These are phyloP conservation scores for Rhodotorula taiwanensis DNA, from an alignment of 768 basidiomycete genomes.

Conservation along the genomic window DNA sequence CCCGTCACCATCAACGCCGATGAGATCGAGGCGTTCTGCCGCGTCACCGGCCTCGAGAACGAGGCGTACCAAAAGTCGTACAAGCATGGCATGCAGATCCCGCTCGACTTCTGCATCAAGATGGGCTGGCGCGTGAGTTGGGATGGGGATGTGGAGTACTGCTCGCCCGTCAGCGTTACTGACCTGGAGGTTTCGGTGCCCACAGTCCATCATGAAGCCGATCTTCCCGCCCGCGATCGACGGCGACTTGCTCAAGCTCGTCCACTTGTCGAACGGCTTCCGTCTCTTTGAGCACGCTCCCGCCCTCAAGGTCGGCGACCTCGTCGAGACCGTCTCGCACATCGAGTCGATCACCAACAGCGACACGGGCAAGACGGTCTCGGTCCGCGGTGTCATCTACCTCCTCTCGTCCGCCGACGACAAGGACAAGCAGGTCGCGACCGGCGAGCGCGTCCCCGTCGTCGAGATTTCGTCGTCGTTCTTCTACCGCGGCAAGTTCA, in stretches of 20 bases:
- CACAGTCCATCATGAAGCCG: conserved; percentile 93
- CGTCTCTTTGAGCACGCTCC: conserved; percentile 69
- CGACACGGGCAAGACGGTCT: conserved; percentile 87
- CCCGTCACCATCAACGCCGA: conserved; percentile 66
- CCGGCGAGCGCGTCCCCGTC: conserved; percentile 59
- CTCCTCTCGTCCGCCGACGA: conserved; percentile 59
- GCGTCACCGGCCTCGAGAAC: conserved; percentile 85
- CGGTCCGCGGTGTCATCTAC: conserved; percentile 60
- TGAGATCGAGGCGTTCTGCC: conserved; percentile 80
- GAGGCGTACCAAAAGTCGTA: conserved; percentile 79
- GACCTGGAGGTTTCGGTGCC: no score
- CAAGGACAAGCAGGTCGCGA: conserved; percentile 52
- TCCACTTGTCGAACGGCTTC: conserved; percentile 97
- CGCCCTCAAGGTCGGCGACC: conserved; percentile 73
- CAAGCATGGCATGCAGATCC: conserved; percentile 65
- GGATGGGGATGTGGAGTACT: no score
- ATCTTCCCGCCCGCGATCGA: conserved; percentile 90
- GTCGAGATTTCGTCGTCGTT: conserved; percentile 92
- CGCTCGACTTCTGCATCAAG: conserved; percentile 98
- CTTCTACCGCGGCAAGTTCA: conserved; percentile 91
- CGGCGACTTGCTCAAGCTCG: conserved; percentile 89
- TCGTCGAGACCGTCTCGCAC: conserved; percentile 79
- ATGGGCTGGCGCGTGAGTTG: conserved; percentile 93
- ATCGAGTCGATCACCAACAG: conserved; percentile 84
- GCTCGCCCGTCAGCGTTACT: no score